phyloP scores from a whole-genome alignment of 495 filamentous ascomycete species.

The Hypomontagnella monticulosa region DNA sequence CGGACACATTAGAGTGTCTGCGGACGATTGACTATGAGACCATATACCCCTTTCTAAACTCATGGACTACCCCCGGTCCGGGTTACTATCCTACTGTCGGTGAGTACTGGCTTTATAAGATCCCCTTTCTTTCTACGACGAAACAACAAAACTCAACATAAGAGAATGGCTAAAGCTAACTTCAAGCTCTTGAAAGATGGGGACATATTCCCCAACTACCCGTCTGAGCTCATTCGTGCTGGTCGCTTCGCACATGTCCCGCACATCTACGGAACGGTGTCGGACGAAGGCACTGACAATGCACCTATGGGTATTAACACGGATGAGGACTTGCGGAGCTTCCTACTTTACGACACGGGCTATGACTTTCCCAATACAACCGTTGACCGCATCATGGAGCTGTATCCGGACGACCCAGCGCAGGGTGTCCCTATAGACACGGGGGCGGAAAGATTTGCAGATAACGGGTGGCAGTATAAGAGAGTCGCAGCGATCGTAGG shows the following conservation, averaged over 20 bases:
- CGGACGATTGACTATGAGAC: slow-evolving; percentile 46
- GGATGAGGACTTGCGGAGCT: slow-evolving; percentile 49
- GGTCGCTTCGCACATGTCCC: slow-evolving; percentile 65
- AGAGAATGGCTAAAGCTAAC: not conserved
- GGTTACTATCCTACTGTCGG: slow-evolving; percentile 57
- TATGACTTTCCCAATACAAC: slow-evolving; percentile 41
- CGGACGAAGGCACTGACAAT: slow-evolving; percentile 72
- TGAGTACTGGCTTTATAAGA: slow-evolving; percentile 25
- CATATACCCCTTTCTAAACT: slow-evolving; percentile 43
- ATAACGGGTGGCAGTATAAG: slow-evolving; percentile 47
- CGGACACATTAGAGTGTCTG: slow-evolving; percentile 56
- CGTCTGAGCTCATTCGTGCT: slow-evolving; percentile 39
- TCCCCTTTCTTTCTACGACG: not conserved
- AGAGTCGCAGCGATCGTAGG: slow-evolving; percentile 48
- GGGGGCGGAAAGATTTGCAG: slow-evolving; percentile 42
- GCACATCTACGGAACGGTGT: slow-evolving; percentile 67
- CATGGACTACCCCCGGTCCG: slow-evolving; percentile 23
- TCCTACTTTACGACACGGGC: slow-evolving; percentile 39
- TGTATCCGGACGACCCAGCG: slow-evolving; percentile 49
- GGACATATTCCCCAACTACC: slow-evolving; percentile 56
- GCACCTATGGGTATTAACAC: slow-evolving; percentile 58
- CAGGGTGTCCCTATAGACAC: slow-evolving; percentile 47
- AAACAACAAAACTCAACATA: not conserved
- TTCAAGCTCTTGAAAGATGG: slow-evolving; percentile 49
- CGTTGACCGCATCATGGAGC: slow-evolving; percentile 49